Evolutionary conservation across 192 early-diverging fungal genomes (phyloP), one percentile per base, ranked within the genome.

Genomic region (Coemansia sp.): DNA sequence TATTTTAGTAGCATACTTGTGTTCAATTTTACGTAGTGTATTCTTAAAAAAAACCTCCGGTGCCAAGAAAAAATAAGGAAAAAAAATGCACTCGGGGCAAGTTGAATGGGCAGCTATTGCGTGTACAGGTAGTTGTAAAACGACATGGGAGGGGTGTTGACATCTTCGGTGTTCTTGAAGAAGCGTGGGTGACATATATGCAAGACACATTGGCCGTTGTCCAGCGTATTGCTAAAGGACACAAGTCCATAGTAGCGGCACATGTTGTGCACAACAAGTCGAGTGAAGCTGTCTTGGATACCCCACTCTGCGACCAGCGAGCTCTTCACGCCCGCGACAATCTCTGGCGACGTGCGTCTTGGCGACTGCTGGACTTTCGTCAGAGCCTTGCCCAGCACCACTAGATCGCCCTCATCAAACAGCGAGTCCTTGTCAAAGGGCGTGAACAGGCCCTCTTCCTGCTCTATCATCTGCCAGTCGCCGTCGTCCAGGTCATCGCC

Each of bases 171-270:
- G 14, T 62, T 60, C 17, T 68, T 76, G 40, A 81, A 81, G 60
- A 81, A 72, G 51, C 64, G 63, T 13, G 78, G 74, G 48, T 81
- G 78, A 63, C 78, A 81, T 4, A 81, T 75, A 51, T 76, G 78
- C 50, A 81, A 62, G 5, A 75, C 70, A 27, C 41, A 54, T 24
- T 64, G 46, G 7, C 79, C 79, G 17, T 65, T 60, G 16, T 76
- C 74, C 17, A 63, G 41, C 10, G 72, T 74, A 24, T 75, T 70
- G 59, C 70, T 81, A 53, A 75, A 81, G 6, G 79, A 81, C 11
- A 81, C 79, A 44, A 81, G 56, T 4, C 79, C 79, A 59, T 81
- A 81, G 67, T 81, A 81, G 66, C 79, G 73, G 35, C 79, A 81
- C 79, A 81, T 81, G 29, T 67, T 76, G 42, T 81, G 79, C 14